phyloP scores from a whole-genome alignment of 73 alveolate genomes.

The Paramecium primaurelia region DNA sequence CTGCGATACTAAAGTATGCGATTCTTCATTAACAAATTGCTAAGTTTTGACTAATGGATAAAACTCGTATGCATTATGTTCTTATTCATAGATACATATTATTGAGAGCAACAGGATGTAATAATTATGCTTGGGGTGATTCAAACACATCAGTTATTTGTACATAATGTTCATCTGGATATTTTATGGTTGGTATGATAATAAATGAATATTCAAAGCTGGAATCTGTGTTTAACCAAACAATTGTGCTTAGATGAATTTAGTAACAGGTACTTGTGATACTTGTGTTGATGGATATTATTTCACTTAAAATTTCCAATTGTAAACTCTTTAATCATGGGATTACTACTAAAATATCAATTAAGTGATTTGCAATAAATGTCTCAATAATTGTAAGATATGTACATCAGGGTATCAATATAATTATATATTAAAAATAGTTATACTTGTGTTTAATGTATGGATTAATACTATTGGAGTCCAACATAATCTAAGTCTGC shows the following conservation, averaged over 20 bases:
- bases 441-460: neutral
- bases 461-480: neutral
- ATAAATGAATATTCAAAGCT: neutral
- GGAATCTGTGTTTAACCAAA: neutral
- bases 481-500: neutral
- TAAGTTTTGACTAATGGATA: neutral
- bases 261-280: neutral
- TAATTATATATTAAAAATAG: neutral
- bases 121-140: neutral
- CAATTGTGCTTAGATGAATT: neutral
- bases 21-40: neutral
- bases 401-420: conserved; percentile 8
- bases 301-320: neutral
- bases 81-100: neutral
- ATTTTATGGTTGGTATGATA: neutral
- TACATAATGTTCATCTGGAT: neutral
- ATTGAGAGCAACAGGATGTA: neutral
- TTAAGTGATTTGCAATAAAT: neutral
- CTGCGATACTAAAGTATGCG: neutral
- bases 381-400: neutral
- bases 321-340: neutral
- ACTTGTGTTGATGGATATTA: neutral
- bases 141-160: neutral
- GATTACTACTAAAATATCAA: neutral
- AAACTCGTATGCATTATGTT: neutral